These are phyloP conservation scores for Arachis monticola DNA, from an alignment of 331 rosid genomes.

Conservation along the genomic window DNA sequence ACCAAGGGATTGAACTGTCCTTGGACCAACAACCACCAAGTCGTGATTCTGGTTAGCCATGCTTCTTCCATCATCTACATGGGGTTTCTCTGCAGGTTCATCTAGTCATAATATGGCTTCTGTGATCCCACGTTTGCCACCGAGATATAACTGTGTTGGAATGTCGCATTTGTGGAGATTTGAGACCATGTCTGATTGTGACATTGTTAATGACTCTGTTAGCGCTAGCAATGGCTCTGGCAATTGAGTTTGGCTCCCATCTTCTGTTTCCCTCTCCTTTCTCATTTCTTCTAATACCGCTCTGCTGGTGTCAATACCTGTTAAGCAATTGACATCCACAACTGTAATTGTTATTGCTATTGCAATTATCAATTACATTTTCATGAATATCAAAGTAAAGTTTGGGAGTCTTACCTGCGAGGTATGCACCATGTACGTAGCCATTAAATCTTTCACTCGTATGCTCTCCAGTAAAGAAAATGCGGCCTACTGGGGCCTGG, in stretches of 20 bases:
- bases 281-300: constrained; percentile 73
- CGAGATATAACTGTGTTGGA: constrained; percentile 75
- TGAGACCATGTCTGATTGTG: constrained; percentile 67
- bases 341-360: neutral
- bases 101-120: constrained; percentile 70
- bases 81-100: constrained; percentile 37
- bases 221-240: constrained; percentile 80
- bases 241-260: constrained; percentile 57
- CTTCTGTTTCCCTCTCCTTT: constrained; percentile 63
- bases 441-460: constrained; percentile 88
- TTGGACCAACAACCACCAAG: constrained; percentile 36
- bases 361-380: neutral
- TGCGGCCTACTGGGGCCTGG: constrained; percentile 84
- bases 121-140: constrained; percentile 63
- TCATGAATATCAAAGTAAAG: neutral
- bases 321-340: constrained; percentile 8
- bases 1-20: constrained; percentile 7
- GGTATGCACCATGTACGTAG: constrained; percentile 94
- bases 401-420: constrained; percentile 56
- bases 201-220: constrained; percentile 64
- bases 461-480: constrained; percentile 92
- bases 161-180: constrained; percentile 82
- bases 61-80: constrained; percentile 34
- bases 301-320: constrained; percentile 87
- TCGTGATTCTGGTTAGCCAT: constrained; percentile 18